A percentile compares a stretch with the other conserved stretches of the same genome.
Evolutionary conservation across 345 rosid species (phyloP).

Genomic region (Populus tremula): DNA sequence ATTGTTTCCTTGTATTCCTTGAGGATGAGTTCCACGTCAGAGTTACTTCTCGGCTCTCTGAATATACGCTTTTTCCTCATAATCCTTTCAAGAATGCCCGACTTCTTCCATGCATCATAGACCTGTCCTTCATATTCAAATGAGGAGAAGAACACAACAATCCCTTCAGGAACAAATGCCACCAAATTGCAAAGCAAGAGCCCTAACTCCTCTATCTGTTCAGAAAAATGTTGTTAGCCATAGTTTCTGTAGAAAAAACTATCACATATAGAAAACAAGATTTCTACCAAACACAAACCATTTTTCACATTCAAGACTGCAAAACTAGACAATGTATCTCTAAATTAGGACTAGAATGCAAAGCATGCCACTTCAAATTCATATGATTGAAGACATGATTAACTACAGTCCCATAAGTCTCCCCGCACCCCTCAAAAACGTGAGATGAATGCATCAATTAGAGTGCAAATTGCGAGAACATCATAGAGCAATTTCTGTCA

Average conservation of each 20-base stretch:
- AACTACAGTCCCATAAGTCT: not conserved
- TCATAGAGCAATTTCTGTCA: not conserved
- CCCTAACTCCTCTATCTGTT: conserved; percentile 84
- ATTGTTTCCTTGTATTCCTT: conserved; percentile 76
- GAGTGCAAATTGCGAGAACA: not conserved
- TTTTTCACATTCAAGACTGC: not conserved
- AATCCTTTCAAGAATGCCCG: conserved; percentile 75
- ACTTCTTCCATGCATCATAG: conserved; percentile 68
- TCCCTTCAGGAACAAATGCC: conserved; percentile 79
- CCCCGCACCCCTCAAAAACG: too few relatives aligned
- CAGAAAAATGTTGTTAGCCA: conserved; percentile 9
- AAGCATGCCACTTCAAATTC: not conserved
- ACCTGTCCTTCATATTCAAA: conserved; percentile 81
- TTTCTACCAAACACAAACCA: not conserved
- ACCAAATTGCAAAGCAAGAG: conserved; percentile 78
- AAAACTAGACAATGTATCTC: not conserved
- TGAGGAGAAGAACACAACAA: conserved; percentile 90
- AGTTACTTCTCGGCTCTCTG: conserved; percentile 79
- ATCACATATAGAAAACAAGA: not conserved
- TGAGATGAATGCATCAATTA: not conserved
- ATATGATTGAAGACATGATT: not conserved
- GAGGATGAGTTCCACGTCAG: conserved; percentile 68
- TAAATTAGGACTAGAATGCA: not conserved
- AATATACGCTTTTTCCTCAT: conserved; percentile 68
- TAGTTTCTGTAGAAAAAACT: not conserved